Conservation (phyloP, 2,329 filamentous ascomycete genomes). For the Paracamarosporium sp. region DNA sequence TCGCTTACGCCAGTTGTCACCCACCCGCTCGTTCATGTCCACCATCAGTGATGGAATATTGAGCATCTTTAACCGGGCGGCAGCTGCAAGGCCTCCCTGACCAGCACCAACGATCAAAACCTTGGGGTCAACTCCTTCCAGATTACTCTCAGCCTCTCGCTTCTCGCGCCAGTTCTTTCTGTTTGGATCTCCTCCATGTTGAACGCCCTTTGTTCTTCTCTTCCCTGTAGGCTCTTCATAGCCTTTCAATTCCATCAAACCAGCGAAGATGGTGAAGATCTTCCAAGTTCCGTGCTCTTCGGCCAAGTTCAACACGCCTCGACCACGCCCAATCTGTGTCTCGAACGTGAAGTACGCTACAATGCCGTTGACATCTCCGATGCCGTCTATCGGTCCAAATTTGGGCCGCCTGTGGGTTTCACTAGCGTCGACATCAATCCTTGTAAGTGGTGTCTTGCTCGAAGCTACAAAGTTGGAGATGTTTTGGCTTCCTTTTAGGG, state of each 20-base stretch:
- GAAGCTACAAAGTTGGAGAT: conserved; percentile 47
- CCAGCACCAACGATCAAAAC: conserved; percentile 49
- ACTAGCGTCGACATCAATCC: conserved; percentile 38
- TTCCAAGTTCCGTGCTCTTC: conserved; percentile 45
- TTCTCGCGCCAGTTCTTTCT: conserved; percentile 40
- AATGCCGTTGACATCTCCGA: conserved; percentile 38
- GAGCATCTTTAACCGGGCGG: conserved; percentile 53
- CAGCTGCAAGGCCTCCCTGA: conserved; percentile 53
- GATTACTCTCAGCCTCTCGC: conserved; percentile 34
- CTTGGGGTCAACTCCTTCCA: conserved; percentile 30
- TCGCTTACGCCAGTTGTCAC: conserved; percentile 55
- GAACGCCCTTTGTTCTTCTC: conserved; percentile 35
- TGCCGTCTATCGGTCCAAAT: conserved; percentile 36
- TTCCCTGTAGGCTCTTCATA: conserved; percentile 36
- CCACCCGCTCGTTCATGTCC: conserved; percentile 51
- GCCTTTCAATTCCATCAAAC: conserved; percentile 46
- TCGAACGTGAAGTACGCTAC: conserved; percentile 39
- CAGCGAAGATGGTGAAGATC: conserved; percentile 49
- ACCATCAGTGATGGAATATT: conserved; percentile 53
- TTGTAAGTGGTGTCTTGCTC: conserved; percentile 40
- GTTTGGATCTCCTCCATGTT: conserved; percentile 33
- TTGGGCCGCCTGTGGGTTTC: conserved; percentile 23
- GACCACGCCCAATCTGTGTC: conserved; percentile 35
- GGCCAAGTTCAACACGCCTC: conserved; percentile 42
- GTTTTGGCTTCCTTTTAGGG: conserved; percentile 54